These are phyloP conservation scores for Pseudogymnoascus sp. DNA, from an alignment of 2,329 filamentous ascomycete genomes.

Conservation along the genomic window DNA sequence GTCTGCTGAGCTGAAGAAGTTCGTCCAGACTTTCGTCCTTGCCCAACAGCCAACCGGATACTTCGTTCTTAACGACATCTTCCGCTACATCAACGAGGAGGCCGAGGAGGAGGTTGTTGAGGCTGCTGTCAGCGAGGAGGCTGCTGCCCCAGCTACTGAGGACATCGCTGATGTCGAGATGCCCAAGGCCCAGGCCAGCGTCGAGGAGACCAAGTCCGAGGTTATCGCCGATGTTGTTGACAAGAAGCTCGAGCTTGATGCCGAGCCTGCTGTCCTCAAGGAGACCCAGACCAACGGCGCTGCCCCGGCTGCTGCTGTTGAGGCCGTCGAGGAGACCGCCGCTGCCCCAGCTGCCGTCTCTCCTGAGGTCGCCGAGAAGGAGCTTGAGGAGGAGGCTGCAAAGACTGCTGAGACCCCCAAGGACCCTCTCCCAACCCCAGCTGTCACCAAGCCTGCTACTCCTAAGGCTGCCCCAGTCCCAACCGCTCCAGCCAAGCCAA, in stretches of 20 bases:
- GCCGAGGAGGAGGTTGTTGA: constrained; percentile 64
- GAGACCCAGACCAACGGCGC: constrained; percentile 40
- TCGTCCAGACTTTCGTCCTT: constrained; percentile 95
- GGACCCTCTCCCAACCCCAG: constrained; percentile 52
- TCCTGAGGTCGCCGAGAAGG: constrained; percentile 17
- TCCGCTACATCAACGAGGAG: constrained; percentile 85
- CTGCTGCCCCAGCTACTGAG: constrained; percentile 16
- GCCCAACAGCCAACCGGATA: constrained; percentile 95
- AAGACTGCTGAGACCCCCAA: constrained; percentile 56
- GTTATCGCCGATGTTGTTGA: constrained; percentile 55
- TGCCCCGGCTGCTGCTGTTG: constrained; percentile 33
- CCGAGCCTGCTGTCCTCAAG: constrained; percentile 33
- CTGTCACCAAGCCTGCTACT: constrained; percentile 35
- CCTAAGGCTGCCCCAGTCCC: constrained; percentile 40
- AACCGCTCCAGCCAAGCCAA: constrained; percentile 53
- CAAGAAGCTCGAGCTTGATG: constrained; percentile 62
- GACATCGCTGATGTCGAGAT: constrained; percentile 28
- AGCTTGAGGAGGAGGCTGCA: constrained; percentile 32
- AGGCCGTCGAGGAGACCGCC: constrained; percentile 35
- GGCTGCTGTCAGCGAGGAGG: constrained; percentile 27
- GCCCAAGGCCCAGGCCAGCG: constrained; percentile 29
- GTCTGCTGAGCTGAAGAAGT: constrained; percentile 83
- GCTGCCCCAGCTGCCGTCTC: constrained; percentile 18
- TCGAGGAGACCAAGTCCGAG: constrained; percentile 31
- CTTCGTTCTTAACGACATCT: constrained; percentile 97